A percentile compares a stretch with the other conserved stretches of the same genome.
phyloP scores from a whole-genome alignment of 768 basidiomycete species.

The Kondoa subrosea region DNA sequence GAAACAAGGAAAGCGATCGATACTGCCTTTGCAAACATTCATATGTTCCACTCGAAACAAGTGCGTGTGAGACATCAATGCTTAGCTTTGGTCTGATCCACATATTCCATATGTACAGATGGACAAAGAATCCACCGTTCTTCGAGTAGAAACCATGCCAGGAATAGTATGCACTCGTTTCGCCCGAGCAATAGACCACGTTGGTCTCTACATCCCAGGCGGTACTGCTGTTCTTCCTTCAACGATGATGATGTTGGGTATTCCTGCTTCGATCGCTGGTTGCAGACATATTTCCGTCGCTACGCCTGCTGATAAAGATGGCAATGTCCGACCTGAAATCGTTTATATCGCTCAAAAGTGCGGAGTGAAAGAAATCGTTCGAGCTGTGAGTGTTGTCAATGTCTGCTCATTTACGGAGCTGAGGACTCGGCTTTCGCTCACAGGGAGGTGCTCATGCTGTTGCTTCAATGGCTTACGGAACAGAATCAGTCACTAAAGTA shows the following conservation, averaged over 20 bases:
- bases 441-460: conserved; percentile 84
- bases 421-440: background rate
- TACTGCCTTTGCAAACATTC: conserved; percentile 74
- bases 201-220: conserved; percentile 86
- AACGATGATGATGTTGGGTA: conserved; percentile 92
- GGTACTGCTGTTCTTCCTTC: conserved; percentile 92
- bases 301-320: conserved; percentile 86
- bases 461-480: conserved; percentile 91
- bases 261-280: conserved; percentile 92
- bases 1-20: conserved; percentile 68
- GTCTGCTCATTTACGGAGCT: background rate
- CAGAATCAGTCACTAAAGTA: conserved; percentile 83
- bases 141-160: conserved; percentile 91
- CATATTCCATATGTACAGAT: too few relatives aligned
- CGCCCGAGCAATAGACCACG: conserved; percentile 66
- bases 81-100: too few relatives aligned
- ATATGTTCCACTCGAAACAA: conserved; percentile 26
- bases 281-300: conserved; percentile 83
- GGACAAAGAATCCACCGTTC: conserved; percentile 40
- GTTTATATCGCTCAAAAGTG: conserved; percentile 86
- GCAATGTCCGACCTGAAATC: conserved; percentile 86
- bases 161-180: conserved; percentile 92
- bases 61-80: too few relatives aligned
- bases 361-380: conserved; percentile 75
- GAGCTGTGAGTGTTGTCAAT: conserved; percentile 38